Percentiles rank a stretch among this genome's conserved stretches.
Evolutionary conservation across 2,329 filamentous ascomycete species (phyloP).

Genomic region (Diaporthe helianthi): DNA sequence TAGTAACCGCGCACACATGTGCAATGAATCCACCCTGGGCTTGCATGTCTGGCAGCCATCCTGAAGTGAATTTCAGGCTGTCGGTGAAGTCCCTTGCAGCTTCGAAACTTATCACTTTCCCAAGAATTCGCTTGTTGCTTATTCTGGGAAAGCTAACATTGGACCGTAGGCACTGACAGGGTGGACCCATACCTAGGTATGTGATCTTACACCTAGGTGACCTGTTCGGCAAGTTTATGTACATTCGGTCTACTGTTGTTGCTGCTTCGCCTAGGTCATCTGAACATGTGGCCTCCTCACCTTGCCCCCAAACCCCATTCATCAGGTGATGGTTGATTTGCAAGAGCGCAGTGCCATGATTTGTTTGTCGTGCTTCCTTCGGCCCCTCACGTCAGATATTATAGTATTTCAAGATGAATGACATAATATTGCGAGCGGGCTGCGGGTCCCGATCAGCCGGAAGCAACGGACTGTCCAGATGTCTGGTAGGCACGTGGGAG

Average conservation of each 20-base stretch:
- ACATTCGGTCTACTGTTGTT: neutral
- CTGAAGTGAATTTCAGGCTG: neutral
- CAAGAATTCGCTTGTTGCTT: neutral
- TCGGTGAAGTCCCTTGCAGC: constrained; percentile 16
- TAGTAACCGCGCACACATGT: neutral
- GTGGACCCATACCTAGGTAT: neutral
- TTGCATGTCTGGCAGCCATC: neutral
- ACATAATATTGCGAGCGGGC: constrained; percentile 3
- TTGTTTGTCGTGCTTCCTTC: neutral
- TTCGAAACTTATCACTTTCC: neutral
- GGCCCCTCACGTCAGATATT: neutral
- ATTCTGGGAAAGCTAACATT: neutral
- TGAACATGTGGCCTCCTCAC: too few species aligned
- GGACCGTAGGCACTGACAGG: neutral
- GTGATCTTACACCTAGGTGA: neutral
- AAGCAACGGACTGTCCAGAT: neutral
- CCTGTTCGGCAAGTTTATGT: too few species aligned
- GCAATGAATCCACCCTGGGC: neutral
- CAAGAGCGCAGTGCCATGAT: neutral
- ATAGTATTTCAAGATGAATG: neutral
- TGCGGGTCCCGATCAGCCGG: neutral
- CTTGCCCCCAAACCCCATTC: neutral
- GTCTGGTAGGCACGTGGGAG: constrained; percentile 12
- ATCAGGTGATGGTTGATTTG: neutral
- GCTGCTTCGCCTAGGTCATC: neutral